Base-by-base conservation (phyloP, 2,329 filamentous ascomycete genomes). In the Emmonsiellopsis sp. region DNA sequence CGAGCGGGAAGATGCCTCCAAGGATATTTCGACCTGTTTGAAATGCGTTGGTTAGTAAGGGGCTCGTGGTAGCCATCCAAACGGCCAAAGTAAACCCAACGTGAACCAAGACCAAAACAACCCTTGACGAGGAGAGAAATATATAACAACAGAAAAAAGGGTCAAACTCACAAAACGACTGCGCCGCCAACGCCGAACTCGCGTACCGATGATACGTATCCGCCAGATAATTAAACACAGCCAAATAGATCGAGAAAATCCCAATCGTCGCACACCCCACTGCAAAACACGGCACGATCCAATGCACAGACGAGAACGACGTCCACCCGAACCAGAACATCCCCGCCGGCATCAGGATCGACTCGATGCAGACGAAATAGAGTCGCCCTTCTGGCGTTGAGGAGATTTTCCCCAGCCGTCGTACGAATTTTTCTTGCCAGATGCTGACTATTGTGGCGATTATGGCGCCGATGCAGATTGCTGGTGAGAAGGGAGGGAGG, bases 211-310 rank as follows among this genome's bases (percentile, higher is more conserved):
- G 86, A 68, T 95, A 96, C 1, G 85, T 85, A 65, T 96, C 91
- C 16, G 90, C 89, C 1, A 96, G 78, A 62, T 95, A 96, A 66
- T 96, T 96, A 73, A 96, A 95, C 0, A 89, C 87, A 2, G 90
- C 85, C 1, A 96, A 78, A 65, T 94, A 94, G 37, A 96, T 83
- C 41, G 82, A 85, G 67, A 89, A 92, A 59, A 96, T 94, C 31
- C 91, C 86, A 76, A 92, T 87, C 0, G 87, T 92, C 0, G 89
- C 84, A 55, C 89, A 80, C 0, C 78, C 81, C 35, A 95, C 77
- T 0, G 83, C 85, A 2, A 92, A 69, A 0, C 82, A 72, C 0
- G 89, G 87, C 0, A 82, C 80, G 53, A 89, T 84, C 87, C 87
- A 92, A 58, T 82, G 86, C 1, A 84, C 76, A 0, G 73, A 75